Conservation (phyloP, 768 basidiomycete genomes). For the Lactarius hatsudake region DNA sequence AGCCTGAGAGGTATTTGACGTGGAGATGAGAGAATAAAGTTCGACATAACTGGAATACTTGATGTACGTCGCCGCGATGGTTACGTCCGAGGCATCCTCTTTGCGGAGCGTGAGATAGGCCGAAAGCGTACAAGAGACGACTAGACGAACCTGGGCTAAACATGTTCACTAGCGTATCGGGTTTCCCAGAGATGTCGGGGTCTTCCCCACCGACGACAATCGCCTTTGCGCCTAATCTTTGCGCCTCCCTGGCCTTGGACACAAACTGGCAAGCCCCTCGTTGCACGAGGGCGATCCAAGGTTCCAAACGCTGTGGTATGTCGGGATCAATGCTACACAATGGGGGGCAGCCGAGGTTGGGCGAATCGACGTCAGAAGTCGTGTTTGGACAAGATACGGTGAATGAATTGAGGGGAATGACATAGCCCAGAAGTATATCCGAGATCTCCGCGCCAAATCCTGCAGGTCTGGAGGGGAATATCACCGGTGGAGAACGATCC, state of each 20-base stretch:
- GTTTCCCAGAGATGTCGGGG: slow-evolving; percentile 58
- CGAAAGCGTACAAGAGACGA: slow-evolving; percentile 13
- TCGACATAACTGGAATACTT: slow-evolving; percentile 75
- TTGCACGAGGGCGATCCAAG: slow-evolving; percentile 91
- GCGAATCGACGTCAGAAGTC: slow-evolving; percentile 22
- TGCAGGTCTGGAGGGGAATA: slow-evolving; percentile 69
- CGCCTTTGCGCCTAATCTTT: slow-evolving; percentile 71
- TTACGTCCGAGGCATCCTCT: slow-evolving; percentile 86
- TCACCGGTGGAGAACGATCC: slow-evolving; percentile 67
- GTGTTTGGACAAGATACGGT: slow-evolving; percentile 41
- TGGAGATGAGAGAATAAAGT: slow-evolving; percentile 63
- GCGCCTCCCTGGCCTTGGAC: slow-evolving; percentile 62
- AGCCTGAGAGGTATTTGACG: slow-evolving; percentile 77
- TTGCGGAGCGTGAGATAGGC: slow-evolving; percentile 20
- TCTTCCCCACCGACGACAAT: slow-evolving; percentile 90
- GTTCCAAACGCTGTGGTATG: slow-evolving; percentile 58
- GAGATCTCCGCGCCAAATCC: slow-evolving; percentile 73
- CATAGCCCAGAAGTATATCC: slow-evolving; percentile 44
- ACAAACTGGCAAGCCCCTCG: slow-evolving; percentile 89
- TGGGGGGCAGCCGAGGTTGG: slow-evolving; percentile 64
- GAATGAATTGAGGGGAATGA: slow-evolving; percentile 39
- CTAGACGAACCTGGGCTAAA: slow-evolving; percentile 73
- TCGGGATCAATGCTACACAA: slow-evolving; percentile 57
- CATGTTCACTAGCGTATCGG: slow-evolving; percentile 85
- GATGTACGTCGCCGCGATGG: slow-evolving; percentile 85